phyloP scores from a whole-genome alignment of 108 stramenopile genomes.

The Nitzschia palea region DNA sequence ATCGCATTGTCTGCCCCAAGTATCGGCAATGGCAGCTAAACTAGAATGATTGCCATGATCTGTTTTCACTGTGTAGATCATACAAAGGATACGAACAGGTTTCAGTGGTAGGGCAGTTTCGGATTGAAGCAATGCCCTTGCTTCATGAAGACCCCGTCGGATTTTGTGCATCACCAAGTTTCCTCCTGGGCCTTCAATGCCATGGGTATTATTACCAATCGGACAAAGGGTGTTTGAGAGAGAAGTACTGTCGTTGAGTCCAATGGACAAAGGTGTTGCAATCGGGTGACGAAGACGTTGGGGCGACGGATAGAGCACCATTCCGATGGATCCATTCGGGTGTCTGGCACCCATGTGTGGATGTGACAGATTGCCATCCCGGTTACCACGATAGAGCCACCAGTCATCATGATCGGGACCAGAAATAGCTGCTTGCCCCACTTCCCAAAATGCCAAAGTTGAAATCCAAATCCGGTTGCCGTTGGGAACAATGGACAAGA shows the following conservation, averaged over 20 bases:
- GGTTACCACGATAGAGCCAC: too few relatives aligned
- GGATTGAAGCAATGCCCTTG: neutral
- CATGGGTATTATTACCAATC: neutral
- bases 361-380: neutral
- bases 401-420: too few relatives aligned
- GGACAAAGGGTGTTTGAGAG: neutral
- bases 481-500: too few relatives aligned
- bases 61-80: constrained; percentile 13
- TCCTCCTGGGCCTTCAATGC: constrained; percentile 1
- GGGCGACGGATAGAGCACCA: neutral
- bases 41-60: neutral
- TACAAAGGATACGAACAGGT: constrained; percentile 11
- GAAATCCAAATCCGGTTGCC: too few relatives aligned
- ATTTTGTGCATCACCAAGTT: neutral
- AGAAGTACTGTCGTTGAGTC: neutral
- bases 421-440: too few relatives aligned
- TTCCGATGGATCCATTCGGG: neutral
- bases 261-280: neutral
- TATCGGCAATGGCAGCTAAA: neutral
- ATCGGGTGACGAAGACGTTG: neutral
- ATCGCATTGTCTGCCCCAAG: constrained; percentile 41
- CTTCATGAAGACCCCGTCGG: neutral
- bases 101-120: neutral
- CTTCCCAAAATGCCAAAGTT: too few relatives aligned
- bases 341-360: neutral